Conservation (phyloP, 371 early-diverging fungal genomes). For the Basidiobolus meristosporus region DNA sequence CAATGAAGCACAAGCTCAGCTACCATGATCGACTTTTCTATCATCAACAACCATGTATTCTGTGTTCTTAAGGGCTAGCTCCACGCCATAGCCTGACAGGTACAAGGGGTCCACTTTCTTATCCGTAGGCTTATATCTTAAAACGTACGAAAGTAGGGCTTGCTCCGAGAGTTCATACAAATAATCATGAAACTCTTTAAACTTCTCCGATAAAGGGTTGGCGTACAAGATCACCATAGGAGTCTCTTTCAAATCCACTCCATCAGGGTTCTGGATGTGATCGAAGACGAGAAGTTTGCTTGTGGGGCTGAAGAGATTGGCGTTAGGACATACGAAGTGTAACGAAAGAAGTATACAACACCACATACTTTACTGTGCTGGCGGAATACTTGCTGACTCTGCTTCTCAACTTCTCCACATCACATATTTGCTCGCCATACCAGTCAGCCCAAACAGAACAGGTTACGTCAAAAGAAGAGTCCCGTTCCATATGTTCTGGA, state of each 20-base stretch:
- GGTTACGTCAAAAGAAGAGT: too few relatives aligned
- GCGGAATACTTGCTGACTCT: background rate
- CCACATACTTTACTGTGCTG: background rate
- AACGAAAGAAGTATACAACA: background rate
- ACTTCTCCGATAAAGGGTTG: slow-evolving; percentile 16
- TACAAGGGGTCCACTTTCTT: slow-evolving; percentile 9
- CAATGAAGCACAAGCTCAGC: background rate
- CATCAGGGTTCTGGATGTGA: background rate
- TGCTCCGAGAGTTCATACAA: slow-evolving; percentile 11
- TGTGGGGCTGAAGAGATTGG: background rate
- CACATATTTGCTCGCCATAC: slow-evolving; percentile 39
- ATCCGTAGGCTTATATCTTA: slow-evolving; percentile 27
- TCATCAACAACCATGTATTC: slow-evolving; percentile 92
- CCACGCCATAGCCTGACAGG: slow-evolving; percentile 80
- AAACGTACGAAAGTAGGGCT: slow-evolving; percentile 14
- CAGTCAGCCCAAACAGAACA: slow-evolving; percentile 53
- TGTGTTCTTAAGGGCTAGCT: slow-evolving; percentile 77
- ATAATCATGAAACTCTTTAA: slow-evolving; percentile 15
- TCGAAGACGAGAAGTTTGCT: background rate
- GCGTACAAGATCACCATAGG: slow-evolving; percentile 25
- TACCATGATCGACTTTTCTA: too few relatives aligned
- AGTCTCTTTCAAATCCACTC: background rate
- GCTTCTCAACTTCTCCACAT: slow-evolving; percentile 13
- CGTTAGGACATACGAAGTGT: background rate
- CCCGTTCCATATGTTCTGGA: slow-evolving; percentile 9